Evolutionary conservation across 495 filamentous ascomycete genomes (phyloP).

Genomic region (Pseudevernia furfuracea): DNA sequence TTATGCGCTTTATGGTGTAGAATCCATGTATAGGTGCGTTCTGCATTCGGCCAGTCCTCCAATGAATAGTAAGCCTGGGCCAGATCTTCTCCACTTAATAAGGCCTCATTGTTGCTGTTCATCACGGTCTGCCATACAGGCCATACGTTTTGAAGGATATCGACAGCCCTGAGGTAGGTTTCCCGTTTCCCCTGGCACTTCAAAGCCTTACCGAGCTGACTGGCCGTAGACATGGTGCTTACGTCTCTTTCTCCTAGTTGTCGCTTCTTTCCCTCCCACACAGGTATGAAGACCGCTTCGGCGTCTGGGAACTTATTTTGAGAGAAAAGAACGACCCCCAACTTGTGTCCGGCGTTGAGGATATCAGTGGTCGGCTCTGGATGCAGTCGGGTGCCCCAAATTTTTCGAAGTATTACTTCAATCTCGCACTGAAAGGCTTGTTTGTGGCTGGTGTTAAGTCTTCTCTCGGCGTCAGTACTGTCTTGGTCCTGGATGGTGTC

Average conservation of each 20-base stretch:
- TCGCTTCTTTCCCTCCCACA: slow-evolving; percentile 8
- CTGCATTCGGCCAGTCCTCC: neutral
- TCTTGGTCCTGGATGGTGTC: neutral
- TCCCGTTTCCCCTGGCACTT: neutral
- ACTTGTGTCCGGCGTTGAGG: slow-evolving; percentile 6
- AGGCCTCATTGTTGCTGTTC: neutral
- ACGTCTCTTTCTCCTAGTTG: neutral
- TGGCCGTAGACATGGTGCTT: neutral
- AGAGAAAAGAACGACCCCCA: neutral
- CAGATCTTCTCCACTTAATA: slow-evolving; percentile 2
- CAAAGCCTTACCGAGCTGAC: neutral
- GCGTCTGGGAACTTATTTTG: neutral
- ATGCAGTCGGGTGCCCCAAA: neutral
- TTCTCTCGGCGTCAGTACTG: neutral
- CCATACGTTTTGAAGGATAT: neutral
- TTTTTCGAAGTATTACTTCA: neutral
- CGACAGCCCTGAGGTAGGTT: neutral
- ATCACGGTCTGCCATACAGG: neutral
- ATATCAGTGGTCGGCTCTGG: neutral
- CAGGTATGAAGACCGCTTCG: neutral
- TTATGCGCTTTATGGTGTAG: neutral
- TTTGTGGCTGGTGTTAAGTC: neutral
- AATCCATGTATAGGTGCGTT: slow-evolving; percentile 6
- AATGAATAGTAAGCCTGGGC: neutral
- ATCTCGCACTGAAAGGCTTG: neutral